Evolutionary conservation across 2,329 filamentous ascomycete species (phyloP), one percentile per base, ranked within the genome.

Genomic region (Ophiosphaerella korrae): DNA sequence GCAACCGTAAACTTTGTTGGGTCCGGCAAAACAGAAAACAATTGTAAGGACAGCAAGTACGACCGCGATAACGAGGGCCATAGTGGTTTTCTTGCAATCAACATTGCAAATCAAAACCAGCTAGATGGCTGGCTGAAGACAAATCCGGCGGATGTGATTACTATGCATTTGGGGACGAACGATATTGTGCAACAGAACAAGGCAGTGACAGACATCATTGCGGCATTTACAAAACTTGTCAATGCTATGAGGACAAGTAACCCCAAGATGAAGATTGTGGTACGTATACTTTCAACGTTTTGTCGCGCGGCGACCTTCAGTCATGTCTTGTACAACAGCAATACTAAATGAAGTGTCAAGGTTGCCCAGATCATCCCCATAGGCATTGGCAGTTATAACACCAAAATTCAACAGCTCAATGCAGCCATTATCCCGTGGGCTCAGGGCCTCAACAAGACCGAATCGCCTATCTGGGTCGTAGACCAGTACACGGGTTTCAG

Each of bases 141-240:
- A 12, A 78, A 76, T 53, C 74, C 74, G 0, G 75, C 77, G 2
- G 75, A 79, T 55, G 72, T 79, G 23, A 73, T 79, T 48, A 77
- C 74, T 8, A 78, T 78, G 75, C 76, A 79, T 57, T 54, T 79
- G 2, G 75, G 77, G 14, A 78, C 77, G 36, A 78, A 78, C 53
- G 76, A 78, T 50, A 64, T 69, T 37, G 74, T 75, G 42, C 73
- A 75, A 64, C 68, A 75, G 60, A 74, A 68, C 55, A 45, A 45
- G 26, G 56, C 64, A 2, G 58, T 66, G 1, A 51, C 55, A 26
- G 68, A 76, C 32, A 77, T 78, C 53, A 71, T 78, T 34, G 63
- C 70, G 4, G 75, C 76, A 7, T 78, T 77, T 55, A 74, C 73
- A 5, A 77, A 71, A 14, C 56, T 78, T 2, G 63, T 78, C 0